A percentile compares a stretch with the other conserved stretches of the same genome.
Conservation (phyloP, 1,139 yeast genomes). For the Yamadazyma mexicana region DNA sequence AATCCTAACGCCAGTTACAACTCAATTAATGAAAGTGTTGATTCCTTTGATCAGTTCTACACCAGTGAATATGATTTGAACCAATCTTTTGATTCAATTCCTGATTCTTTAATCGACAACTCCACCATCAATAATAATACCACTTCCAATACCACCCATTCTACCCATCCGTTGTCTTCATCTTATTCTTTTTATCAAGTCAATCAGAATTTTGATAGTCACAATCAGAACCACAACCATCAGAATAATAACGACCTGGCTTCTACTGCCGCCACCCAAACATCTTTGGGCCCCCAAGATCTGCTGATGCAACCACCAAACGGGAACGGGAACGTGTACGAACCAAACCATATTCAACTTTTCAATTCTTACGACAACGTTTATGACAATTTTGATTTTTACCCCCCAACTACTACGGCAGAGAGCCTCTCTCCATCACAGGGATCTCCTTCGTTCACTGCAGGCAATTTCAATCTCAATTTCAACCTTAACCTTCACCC, state of each 20-base stretch:
- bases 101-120: slow-evolving; percentile 11
- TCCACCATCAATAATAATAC: slow-evolving; percentile 6
- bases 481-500: background rate
- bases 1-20: slow-evolving; percentile 20
- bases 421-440: slow-evolving; percentile 5
- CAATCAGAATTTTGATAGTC: slow-evolving; percentile 9
- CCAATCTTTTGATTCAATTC: slow-evolving; percentile 30
- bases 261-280: too few species aligned
- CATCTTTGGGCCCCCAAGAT: background rate
- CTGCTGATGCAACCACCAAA: background rate
- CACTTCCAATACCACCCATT: slow-evolving; percentile 15
- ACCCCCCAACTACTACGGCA: slow-evolving; percentile 1
- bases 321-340: background rate
- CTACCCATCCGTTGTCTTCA: slow-evolving; percentile 14
- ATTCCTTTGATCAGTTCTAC: slow-evolving; percentile 24
- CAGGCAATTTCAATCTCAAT: background rate
- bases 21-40: slow-evolving; percentile 15
- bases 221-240: slow-evolving; percentile 9
- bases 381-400: slow-evolving; percentile 6
- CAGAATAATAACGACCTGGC: too few species aligned
- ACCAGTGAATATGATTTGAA: slow-evolving; percentile 29
- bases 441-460: slow-evolving; percentile 6
- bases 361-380: slow-evolving; percentile 10
- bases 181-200: slow-evolving; percentile 6
- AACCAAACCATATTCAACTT: slow-evolving; percentile 2